These are phyloP conservation scores for Hyaloscypha finlandica DNA, from an alignment of 495 filamentous ascomycete species.

Conservation along the genomic window DNA sequence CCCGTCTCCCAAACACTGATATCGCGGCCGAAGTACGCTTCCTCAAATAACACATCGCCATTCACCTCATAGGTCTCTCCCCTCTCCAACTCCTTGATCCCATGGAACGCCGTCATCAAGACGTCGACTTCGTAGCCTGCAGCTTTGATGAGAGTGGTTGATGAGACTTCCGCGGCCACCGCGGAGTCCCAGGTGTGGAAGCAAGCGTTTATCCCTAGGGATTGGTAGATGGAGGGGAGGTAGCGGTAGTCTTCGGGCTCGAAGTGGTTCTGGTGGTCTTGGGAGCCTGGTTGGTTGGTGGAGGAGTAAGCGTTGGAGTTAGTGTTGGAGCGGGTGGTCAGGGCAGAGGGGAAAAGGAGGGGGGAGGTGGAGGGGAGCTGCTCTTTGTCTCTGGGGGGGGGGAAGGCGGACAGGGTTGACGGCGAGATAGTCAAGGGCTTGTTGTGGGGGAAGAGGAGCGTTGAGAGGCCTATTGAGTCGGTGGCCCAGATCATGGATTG, in stretches of 20 bases:
- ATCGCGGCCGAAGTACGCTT: slow-evolving; percentile 28
- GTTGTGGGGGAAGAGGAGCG: slow-evolving; percentile 32
- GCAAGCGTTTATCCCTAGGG: slow-evolving; percentile 31
- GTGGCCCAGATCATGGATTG: slow-evolving; percentile 44
- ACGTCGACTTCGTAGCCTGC: slow-evolving; percentile 39
- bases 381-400: not conserved
- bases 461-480: slow-evolving; percentile 36
- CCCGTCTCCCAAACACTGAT: slow-evolving; percentile 41
- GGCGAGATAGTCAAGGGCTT: slow-evolving; percentile 4
- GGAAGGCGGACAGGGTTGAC: slow-evolving; percentile 1
- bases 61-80: slow-evolving; percentile 8
- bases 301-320: not conserved
- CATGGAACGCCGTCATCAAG: slow-evolving; percentile 32
- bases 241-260: not conserved
- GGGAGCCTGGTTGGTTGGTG: not conserved
- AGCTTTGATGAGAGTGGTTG: slow-evolving; percentile 30
- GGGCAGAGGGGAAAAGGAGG: not conserved
- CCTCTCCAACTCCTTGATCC: slow-evolving; percentile 6
- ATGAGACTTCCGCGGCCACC: slow-evolving; percentile 33
- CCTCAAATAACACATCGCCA: slow-evolving; percentile 22
- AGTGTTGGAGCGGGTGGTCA: slow-evolving; percentile 3
- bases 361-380: not conserved
- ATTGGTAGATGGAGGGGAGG: slow-evolving; percentile 8
- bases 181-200: slow-evolving; percentile 28
- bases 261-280: not conserved